Base-by-base conservation (phyloP, 2,329 filamentous ascomycete species). In the Talaromyces amestolkiae region DNA sequence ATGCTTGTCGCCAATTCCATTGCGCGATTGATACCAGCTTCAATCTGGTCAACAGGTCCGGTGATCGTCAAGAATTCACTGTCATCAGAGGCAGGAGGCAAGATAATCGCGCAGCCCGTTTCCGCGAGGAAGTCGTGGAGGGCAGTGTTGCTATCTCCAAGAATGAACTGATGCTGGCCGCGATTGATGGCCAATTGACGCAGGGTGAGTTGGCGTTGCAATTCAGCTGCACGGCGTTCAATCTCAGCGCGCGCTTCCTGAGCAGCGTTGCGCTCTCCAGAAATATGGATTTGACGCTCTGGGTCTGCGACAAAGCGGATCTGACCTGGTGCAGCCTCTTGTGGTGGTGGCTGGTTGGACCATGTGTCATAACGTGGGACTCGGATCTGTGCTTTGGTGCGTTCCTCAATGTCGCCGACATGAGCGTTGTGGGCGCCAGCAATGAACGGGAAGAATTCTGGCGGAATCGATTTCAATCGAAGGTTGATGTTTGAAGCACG, bases 371-470 rank as follows among this genome's bases (percentile, higher is more conserved):
- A 91, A 61, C 90, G 85, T 51, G 95, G 95, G 56, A 99, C 89
- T 65, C 91, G 87, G 68, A 99, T 85, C 75, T 91, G 89, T 41
- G 97, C 84, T 68, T 92, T 91, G 68, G 89, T 90, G 68, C 86
- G 86, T 67, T 88, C 81, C 77, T 94, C 90, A 61, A 97, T 83
- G 43, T 85, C 85, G 69, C 86, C 84, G 64, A 92, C 80, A 60
- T 87, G 82, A 56, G 85, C 82, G 75, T 93, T 91, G 75, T 90
- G 86, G 10, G 89, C 87, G 58, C 93, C 93, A 27, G 92, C 90
- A 77, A 99, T 89, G 82, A 99, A 99, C 61, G 94, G 94, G 79
- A 95, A 99, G 78, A 95, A 96, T 76, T 97, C 93, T 31, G 92
- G 87, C 8, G 95, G 93, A 66, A 99, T 90, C 58, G 89, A 88